A percentile compares a stretch with the other conserved stretches of the same genome.
These are phyloP conservation scores for Chlamydomonas applanata DNA, from an alignment of 139 green algal species.

Conservation along the genomic window DNA sequence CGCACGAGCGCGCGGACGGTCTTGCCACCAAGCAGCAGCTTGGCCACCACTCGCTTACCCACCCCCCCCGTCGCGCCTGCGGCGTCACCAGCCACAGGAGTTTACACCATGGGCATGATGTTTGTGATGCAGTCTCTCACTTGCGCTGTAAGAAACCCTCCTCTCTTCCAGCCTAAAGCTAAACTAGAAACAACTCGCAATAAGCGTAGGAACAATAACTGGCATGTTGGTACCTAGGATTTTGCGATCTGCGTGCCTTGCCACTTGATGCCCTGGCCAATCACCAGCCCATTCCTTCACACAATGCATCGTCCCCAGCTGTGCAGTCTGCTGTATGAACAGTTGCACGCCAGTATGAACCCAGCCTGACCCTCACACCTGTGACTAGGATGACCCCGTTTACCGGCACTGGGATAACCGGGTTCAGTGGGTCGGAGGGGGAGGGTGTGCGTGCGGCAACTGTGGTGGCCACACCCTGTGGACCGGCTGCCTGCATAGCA, in stretches of 20 bases:
- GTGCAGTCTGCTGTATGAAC: too few relatives aligned
- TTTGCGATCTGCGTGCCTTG: too few relatives aligned
- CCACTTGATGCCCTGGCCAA: not conserved
- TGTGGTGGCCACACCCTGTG: not conserved
- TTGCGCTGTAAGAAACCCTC: not conserved
- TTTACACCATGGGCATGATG: too few relatives aligned
- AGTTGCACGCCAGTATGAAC: not conserved
- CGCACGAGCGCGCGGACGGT: conserved; percentile 75
- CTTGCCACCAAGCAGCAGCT: conserved; percentile 59
- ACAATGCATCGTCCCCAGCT: too few relatives aligned
- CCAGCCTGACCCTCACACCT: conserved; percentile 15
- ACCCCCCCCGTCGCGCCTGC: conserved; percentile 83
- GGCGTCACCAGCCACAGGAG: not conserved
- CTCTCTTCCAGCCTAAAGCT: not conserved
- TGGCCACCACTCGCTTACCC: conserved; percentile 74
- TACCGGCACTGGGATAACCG: conserved; percentile 7
- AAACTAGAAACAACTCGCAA: not conserved
- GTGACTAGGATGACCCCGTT: conserved; percentile 56
- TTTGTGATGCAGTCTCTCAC: not conserved
- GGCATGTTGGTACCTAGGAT: too few relatives aligned
- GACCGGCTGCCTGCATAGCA: not conserved
- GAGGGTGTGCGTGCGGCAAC: not conserved
- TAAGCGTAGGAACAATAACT: not conserved
- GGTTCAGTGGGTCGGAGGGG: not conserved
- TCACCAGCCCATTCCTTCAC: not conserved